Conservation (phyloP, 495 filamentous ascomycete genomes). For the Penicillium nucicola region DNA sequence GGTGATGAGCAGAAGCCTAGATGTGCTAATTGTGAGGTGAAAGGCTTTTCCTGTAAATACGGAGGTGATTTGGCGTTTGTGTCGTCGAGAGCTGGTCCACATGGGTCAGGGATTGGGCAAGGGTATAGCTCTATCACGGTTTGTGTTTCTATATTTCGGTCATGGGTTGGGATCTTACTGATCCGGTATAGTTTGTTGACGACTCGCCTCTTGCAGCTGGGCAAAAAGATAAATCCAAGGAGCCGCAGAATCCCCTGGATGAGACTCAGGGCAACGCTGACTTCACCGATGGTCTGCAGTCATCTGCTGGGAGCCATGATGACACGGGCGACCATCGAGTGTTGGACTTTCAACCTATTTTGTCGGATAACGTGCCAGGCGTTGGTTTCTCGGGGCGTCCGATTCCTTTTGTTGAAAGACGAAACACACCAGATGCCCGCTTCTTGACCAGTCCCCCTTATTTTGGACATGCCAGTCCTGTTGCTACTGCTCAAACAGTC, state of each 20-base stretch:
- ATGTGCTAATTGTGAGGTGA: slow-evolving; percentile 27
- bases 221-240: slow-evolving; percentile 1
- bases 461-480: not conserved
- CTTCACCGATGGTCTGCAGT: not conserved
- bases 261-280: not conserved
- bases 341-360: slow-evolving; percentile 10
- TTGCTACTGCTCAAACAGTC: not conserved
- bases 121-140: slow-evolving; percentile 21
- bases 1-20: slow-evolving; percentile 28
- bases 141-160: not conserved
- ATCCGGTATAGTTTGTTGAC: slow-evolving; percentile 20
- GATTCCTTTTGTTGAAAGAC: not conserved
- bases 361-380: not conserved
- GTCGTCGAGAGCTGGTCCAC: slow-evolving; percentile 6
- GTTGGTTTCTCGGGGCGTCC: slow-evolving; percentile 1
- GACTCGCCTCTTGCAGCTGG: slow-evolving; percentile 14
- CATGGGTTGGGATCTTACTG: not conserved
- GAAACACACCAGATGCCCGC: not conserved
- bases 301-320: not conserved
- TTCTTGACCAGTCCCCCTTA: slow-evolving; percentile 3
- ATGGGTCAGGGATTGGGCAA: slow-evolving; percentile 2
- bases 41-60: slow-evolving; percentile 27
- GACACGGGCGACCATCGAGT: not conserved
- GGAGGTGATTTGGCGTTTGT: slow-evolving; percentile 21
- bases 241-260: not conserved